Evolutionary conservation across 345 rosid species (phyloP).

Genomic region (Eucalyptus curtisii): DNA sequence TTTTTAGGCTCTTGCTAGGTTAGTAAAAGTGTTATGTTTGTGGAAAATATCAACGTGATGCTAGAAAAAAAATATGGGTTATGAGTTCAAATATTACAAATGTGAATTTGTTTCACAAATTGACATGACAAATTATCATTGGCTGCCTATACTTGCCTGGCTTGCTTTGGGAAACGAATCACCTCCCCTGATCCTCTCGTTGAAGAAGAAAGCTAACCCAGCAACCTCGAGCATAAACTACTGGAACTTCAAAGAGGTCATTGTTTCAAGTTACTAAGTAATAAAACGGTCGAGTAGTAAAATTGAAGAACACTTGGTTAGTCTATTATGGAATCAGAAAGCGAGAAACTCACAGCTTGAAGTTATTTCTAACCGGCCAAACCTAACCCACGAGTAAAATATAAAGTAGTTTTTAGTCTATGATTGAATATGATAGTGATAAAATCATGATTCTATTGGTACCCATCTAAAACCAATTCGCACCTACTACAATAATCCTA

Average conservation of each 20-base stretch:
- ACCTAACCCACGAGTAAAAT: no score
- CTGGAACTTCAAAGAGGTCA: not conserved
- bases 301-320: not conserved
- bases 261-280: not conserved
- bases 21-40: not conserved
- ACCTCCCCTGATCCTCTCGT: no score
- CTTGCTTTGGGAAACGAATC: no score
- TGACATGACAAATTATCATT: not conserved
- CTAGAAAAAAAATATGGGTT: not conserved
- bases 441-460: not conserved
- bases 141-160: not conserved
- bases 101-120: not conserved
- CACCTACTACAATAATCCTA: no score
- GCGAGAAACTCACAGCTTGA: no score
- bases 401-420: not conserved
- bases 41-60: not conserved
- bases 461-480: not conserved
- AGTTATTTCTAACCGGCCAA: no score
- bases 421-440: not conserved
- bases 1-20: not conserved
- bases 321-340: no score
- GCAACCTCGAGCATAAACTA: not conserved
- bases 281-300: not conserved
- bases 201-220: no score
- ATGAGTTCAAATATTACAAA: not conserved